These are phyloP conservation scores for Hypoxylon sp. DNA, from an alignment of 2,329 filamentous ascomycete species.

Conservation along the genomic window DNA sequence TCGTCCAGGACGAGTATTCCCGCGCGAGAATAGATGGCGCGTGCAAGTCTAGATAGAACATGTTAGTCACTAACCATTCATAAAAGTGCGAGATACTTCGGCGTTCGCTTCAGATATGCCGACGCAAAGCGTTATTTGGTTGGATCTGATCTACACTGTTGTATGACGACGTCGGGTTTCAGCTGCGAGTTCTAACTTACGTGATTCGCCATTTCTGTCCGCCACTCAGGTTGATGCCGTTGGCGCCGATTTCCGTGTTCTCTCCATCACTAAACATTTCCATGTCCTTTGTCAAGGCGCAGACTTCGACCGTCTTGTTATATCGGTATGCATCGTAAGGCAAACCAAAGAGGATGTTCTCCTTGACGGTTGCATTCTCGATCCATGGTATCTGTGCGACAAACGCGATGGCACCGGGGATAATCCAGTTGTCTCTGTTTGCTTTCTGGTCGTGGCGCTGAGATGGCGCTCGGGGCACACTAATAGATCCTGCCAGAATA, in stretches of 20 bases:
- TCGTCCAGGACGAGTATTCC: conserved; percentile 85
- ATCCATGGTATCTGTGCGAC: conserved; percentile 89
- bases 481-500: conserved; percentile 73
- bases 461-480: conserved; percentile 66
- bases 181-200: conserved; percentile 40
- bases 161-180: not conserved
- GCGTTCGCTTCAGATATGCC: not conserved
- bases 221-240: conserved; percentile 87
- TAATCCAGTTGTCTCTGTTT: conserved; percentile 76
- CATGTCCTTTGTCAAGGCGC: conserved; percentile 81
- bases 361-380: conserved; percentile 82
- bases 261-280: conserved; percentile 84
- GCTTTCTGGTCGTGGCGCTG: conserved; percentile 75
- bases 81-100: not conserved
- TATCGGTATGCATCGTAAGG: conserved; percentile 80
- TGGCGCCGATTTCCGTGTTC: conserved; percentile 84
- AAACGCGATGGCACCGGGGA: conserved; percentile 78
- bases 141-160: not conserved
- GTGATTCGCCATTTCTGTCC: conserved; percentile 88
- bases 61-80: conserved; percentile 31
- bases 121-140: conserved; percentile 1
- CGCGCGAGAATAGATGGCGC: conserved; percentile 84
- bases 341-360: conserved; percentile 85
- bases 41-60: conserved; percentile 67
- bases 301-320: conserved; percentile 77